Conservation (phyloP, 1,284 basidiomycete genomes). For the Tremellales sp. region DNA sequence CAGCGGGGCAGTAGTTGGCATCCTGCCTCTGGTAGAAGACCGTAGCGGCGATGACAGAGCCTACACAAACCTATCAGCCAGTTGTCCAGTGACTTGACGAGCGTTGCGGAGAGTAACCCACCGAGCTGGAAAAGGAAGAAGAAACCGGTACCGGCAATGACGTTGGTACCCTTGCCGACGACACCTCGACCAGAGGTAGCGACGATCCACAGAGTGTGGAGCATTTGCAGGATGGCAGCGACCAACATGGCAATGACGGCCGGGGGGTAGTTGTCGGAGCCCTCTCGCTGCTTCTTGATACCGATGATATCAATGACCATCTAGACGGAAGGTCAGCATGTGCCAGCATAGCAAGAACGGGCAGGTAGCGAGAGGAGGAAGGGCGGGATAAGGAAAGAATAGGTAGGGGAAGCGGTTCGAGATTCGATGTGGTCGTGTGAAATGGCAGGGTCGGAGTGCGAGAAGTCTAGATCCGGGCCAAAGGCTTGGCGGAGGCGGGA, state of each 20-base stretch:
- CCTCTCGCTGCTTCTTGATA: slow-evolving; percentile 15
- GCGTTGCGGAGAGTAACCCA: slow-evolving; percentile 6
- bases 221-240: slow-evolving; percentile 18
- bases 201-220: slow-evolving; percentile 17
- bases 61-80: slow-evolving; percentile 3
- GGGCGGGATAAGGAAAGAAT: too few relatives aligned
- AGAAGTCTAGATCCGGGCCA: too few relatives aligned
- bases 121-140: slow-evolving; percentile 24
- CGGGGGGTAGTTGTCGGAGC: slow-evolving; percentile 17
- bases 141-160: slow-evolving; percentile 15
- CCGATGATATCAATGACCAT: slow-evolving; percentile 33
- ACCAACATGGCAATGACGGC: slow-evolving; percentile 30
- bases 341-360: too few relatives aligned
- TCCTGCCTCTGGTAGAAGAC: slow-evolving; percentile 20
- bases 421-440: too few relatives aligned
- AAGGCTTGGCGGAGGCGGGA: too few relatives aligned
- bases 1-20: slow-evolving; percentile 13
- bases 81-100: background rate
- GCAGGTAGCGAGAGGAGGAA: too few relatives aligned
- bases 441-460: too few relatives aligned
- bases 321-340: slow-evolving; percentile 1
- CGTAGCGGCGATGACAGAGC: slow-evolving; percentile 20
- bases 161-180: slow-evolving; percentile 16
- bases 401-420: too few relatives aligned
- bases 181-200: slow-evolving; percentile 7